Percentiles rank a stretch among this genome's conserved stretches.
phyloP scores from a whole-genome alignment of 1,284 basidiomycete genomes.

The Cystobasidium slooffiae region DNA sequence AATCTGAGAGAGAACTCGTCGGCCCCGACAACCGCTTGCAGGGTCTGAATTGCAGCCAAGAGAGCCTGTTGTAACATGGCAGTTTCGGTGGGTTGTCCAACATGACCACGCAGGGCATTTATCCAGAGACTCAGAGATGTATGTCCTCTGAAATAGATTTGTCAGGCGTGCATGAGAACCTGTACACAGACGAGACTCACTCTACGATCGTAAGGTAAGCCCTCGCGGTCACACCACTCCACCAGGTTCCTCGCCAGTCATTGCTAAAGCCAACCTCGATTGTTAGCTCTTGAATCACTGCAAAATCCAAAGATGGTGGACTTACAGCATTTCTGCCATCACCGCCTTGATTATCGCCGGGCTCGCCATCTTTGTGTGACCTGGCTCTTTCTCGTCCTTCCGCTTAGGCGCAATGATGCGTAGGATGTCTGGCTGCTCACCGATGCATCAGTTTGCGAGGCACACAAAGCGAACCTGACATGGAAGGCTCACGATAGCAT shows the following conservation, averaged over 20 bases:
- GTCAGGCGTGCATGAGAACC: neutral
- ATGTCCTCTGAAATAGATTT: slow-evolving; percentile 5
- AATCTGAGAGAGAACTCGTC: slow-evolving; percentile 16
- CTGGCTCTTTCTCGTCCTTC: neutral
- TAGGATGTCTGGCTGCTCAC: slow-evolving; percentile 1
- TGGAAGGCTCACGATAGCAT: neutral
- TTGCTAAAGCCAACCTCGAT: neutral
- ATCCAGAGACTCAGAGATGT: slow-evolving; percentile 29
- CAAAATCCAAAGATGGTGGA: neutral
- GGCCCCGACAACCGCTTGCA: slow-evolving; percentile 28
- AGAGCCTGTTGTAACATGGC: slow-evolving; percentile 29
- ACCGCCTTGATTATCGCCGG: slow-evolving; percentile 16
- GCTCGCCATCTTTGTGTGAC: slow-evolving; percentile 12
- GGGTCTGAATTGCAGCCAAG: slow-evolving; percentile 29
- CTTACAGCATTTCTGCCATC: slow-evolving; percentile 11
- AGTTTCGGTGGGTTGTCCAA: slow-evolving; percentile 25
- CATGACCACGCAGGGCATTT: slow-evolving; percentile 17
- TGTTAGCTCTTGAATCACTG: neutral
- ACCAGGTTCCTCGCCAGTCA: slow-evolving; percentile 14
- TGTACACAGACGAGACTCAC: neutral
- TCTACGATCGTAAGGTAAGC: slow-evolving; percentile 28
- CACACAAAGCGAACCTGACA: no score
- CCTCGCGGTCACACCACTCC: neutral
- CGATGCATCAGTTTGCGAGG: neutral
- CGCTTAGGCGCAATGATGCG: neutral